phyloP scores from a whole-genome alignment of 2,329 filamentous ascomycete genomes.

The Gaeumannomyces tritici region DNA sequence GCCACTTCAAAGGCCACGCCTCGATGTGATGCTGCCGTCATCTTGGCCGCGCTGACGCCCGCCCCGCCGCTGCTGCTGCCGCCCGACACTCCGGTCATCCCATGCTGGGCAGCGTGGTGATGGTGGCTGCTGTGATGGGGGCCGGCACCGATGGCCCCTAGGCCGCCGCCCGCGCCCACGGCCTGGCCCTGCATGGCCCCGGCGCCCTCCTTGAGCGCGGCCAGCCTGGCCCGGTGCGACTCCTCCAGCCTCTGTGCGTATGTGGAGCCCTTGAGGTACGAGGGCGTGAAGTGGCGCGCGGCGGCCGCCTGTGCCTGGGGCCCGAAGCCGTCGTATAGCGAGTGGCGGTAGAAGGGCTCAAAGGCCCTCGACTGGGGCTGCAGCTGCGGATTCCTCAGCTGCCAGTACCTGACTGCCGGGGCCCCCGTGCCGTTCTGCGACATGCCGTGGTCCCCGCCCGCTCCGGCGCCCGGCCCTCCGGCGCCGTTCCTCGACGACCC shows the following conservation, averaged over 20 bases:
- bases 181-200: conserved; percentile 7
- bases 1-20: conserved; percentile 79
- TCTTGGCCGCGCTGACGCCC: conserved; percentile 25
- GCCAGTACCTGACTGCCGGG: conserved; percentile 1
- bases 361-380: conserved; percentile 44
- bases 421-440: not conserved
- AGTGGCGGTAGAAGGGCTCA: conserved; percentile 31
- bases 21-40: conserved; percentile 53
- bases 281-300: conserved; percentile 64
- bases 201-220: conserved; percentile 37
- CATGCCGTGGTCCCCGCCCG: not conserved
- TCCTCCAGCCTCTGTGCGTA: conserved; percentile 71
- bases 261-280: conserved; percentile 69
- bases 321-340: conserved; percentile 12
- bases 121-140: conserved; percentile 30
- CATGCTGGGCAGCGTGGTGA: not conserved
- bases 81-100: conserved; percentile 2
- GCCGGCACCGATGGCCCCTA: conserved; percentile 36
- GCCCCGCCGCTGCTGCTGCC: conserved; percentile 5
- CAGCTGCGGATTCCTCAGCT: conserved; percentile 19
- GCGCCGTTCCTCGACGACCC: not conserved
- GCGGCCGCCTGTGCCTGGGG: conserved; percentile 4
- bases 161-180: conserved; percentile 8
- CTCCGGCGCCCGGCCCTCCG: not conserved
- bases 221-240: conserved; percentile 51